phyloP scores from a whole-genome alignment of 495 filamentous ascomycete genomes.

The Margaritispora aquatica region DNA sequence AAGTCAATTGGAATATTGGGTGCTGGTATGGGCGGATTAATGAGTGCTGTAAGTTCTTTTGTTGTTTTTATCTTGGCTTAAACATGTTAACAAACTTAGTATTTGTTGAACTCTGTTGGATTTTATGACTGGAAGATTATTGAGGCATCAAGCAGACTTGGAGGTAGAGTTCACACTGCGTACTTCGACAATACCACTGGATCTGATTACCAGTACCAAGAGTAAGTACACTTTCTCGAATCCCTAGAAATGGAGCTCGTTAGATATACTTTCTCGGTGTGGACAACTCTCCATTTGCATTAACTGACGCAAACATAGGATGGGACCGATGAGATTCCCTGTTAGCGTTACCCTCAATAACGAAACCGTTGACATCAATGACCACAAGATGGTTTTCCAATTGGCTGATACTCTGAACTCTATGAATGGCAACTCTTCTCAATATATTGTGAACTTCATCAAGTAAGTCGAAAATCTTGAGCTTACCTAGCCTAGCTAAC shows the following conservation, averaged over 20 bases:
- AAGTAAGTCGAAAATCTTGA: neutral
- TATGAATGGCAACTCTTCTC: conserved; percentile 44
- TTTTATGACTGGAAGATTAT: conserved; percentile 35
- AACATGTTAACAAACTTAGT: conserved; percentile 9
- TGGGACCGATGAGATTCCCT: conserved; percentile 66
- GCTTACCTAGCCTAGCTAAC: too few relatives aligned
- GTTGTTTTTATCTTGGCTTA: neutral
- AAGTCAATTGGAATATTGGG: conserved; percentile 58
- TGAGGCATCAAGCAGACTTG: conserved; percentile 24
- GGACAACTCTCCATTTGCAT: neutral
- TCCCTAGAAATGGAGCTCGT: too few relatives aligned
- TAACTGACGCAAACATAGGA: conserved; percentile 23
- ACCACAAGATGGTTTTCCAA: conserved; percentile 58
- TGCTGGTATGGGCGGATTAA: conserved; percentile 64
- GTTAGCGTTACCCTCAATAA: conserved; percentile 44
- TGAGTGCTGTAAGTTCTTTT: conserved; percentile 29
- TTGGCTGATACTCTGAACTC: conserved; percentile 51
- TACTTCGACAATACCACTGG: conserved; percentile 51
- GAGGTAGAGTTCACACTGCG: conserved; percentile 42
- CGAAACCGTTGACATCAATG: conserved; percentile 47
- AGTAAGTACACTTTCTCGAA: neutral
- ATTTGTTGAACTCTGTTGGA: conserved; percentile 29
- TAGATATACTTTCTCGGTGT: too few relatives aligned
- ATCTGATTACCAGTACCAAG: conserved; percentile 64
- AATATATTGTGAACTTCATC: conserved; percentile 58